These are phyloP conservation scores for Mortierella antarctica DNA, from an alignment of 192 early-diverging fungal species.

Conservation along the genomic window DNA sequence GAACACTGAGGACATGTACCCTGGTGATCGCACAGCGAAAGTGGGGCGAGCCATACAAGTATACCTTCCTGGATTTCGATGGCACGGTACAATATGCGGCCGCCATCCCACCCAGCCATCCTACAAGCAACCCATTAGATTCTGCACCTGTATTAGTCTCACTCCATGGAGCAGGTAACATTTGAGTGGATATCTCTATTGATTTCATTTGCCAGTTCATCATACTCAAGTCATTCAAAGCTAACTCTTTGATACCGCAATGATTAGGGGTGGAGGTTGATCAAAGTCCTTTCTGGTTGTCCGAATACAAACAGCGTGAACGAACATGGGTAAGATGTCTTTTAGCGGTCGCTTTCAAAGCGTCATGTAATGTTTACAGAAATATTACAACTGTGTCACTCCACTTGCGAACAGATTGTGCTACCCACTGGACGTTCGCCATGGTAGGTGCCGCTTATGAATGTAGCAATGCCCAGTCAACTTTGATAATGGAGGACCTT, in stretches of 20 bases:
- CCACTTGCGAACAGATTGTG: slow-evolving; percentile 57
- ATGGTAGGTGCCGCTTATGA: slow-evolving; percentile 57
- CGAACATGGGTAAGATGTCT: slow-evolving; percentile 69
- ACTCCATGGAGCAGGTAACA: slow-evolving; percentile 75
- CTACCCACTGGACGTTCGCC: slow-evolving; percentile 77
- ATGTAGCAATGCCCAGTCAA: too few species aligned
- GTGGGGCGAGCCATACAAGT: slow-evolving; percentile 69
- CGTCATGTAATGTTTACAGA: too few species aligned
- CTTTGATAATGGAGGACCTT: neutral
- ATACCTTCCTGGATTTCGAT: slow-evolving; percentile 79
- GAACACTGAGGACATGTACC: slow-evolving; percentile 5
- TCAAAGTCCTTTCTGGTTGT: slow-evolving; percentile 67
- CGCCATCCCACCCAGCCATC: slow-evolving; percentile 52
- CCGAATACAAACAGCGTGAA: slow-evolving; percentile 66
- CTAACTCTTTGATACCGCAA: neutral
- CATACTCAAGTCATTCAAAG: neutral
- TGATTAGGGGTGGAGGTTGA: slow-evolving; percentile 62
- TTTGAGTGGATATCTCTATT: too few species aligned
- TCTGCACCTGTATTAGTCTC: slow-evolving; percentile 70
- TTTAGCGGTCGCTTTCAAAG: too few species aligned
- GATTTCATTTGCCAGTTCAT: too few species aligned
- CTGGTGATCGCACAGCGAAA: slow-evolving; percentile 26
- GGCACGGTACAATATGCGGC: slow-evolving; percentile 72
- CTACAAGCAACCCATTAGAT: slow-evolving; percentile 28
- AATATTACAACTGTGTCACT: neutral